Evolutionary conservation across 352 stramenopile genomes (phyloP), one percentile per base, ranked within the genome.

Genomic region (Hyaloperonospora brassicae): DNA sequence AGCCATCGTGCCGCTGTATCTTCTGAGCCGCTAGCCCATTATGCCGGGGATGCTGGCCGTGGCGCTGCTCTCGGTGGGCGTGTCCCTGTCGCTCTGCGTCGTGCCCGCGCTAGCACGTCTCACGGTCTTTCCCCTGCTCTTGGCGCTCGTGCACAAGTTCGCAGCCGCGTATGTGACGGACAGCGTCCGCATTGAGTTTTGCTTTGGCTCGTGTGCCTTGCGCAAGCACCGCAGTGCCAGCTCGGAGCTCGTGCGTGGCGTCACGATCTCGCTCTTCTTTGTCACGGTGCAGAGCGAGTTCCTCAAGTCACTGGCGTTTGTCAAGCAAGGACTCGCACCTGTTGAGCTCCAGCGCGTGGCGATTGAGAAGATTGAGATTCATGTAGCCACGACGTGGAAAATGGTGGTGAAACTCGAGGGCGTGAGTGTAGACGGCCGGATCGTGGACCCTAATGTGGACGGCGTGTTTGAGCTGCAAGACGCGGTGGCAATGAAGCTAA

Each of bases 21-120:
- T 71, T 12, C 38, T 57, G 34, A 64, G 67, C 59, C 68, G 68
- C 41, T 63, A 46, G 35, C 61, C 64, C 57, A 63, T 31, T 46
- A 76, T 76, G 61, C 45, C 70, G 13, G 74, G 72, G 55, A 47
- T 84, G 52, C 53, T 86, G 36, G 50, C 66, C 11, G 52, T 86
- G 43, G 64, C 70, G 62, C 56, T 84, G 25, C 25, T 86, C 34
- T 74, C 67, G 43, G 66, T 86, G 46, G 63, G 76, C 44, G 63
- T 86, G 47, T 76, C 76, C 35, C 63, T 86, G 38, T 86, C 72
- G 55, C 68, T 84, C 14, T 86, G 76, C 51, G 68, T 84, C 21
- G 72, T 86, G 61, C 76, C 76, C 24, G 62, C 66, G 25, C 55
- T 86, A 25, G 76, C 76, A 25, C 72, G 72, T 45, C 55, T 61